phyloP scores from a whole-genome alignment of 331 rosid species.

The Quercus lobata region DNA sequence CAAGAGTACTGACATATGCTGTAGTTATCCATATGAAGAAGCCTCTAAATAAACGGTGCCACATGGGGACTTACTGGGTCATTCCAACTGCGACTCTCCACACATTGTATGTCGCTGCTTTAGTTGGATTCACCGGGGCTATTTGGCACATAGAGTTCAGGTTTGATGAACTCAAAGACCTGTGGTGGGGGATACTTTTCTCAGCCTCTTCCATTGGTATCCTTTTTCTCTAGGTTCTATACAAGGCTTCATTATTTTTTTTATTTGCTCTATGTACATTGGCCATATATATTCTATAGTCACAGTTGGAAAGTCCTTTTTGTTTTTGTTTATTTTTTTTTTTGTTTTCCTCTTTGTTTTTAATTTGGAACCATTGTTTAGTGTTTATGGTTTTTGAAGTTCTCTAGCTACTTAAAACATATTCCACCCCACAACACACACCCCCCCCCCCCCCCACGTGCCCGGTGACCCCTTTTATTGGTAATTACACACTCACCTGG shows the following conservation, averaged over 20 bases:
- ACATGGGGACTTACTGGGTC: conserved; percentile 73
- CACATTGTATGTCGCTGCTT: conserved; percentile 52
- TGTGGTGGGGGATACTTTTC: conserved; percentile 87
- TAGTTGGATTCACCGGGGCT: conserved; percentile 75
- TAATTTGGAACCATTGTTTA: background rate
- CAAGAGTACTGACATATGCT: conserved; percentile 25
- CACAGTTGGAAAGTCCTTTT: background rate
- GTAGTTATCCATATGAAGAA: conserved; percentile 59
- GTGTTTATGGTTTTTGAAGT: background rate
- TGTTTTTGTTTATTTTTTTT: no score
- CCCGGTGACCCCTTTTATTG: no score
- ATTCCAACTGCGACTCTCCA: conserved; percentile 64
- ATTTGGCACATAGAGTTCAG: conserved; percentile 89
- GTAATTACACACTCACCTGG: no score
- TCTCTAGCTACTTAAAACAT: background rate
- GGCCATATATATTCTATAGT: background rate
- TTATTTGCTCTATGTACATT: conserved; percentile 12
- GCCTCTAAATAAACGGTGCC: conserved; percentile 76
- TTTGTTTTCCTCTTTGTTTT: no score
- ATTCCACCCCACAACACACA: background rate
- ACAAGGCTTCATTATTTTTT: background rate
- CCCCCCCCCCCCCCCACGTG: rapidly evolving
- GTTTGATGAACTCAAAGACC: conserved; percentile 92
- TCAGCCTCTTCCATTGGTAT: conserved; percentile 74
- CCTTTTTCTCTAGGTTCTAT: conserved; percentile 27